phyloP scores from a whole-genome alignment of 306 rosid species.

The Carpinus fangiana region DNA sequence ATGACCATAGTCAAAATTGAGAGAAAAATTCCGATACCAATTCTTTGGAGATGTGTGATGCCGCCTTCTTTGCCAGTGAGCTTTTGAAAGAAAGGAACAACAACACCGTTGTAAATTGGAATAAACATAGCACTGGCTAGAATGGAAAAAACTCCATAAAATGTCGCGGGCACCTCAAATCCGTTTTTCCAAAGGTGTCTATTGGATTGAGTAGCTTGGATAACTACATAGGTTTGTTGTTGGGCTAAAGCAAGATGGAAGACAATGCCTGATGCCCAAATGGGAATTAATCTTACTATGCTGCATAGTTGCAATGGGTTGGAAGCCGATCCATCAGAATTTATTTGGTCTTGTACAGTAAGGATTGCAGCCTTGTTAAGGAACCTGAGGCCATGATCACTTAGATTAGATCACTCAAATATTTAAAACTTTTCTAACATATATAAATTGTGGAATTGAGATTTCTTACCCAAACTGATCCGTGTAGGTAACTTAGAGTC shows the following conservation, averaged over 20 bases:
- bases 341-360: slow-evolving; percentile 26
- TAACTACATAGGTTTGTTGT: slow-evolving; percentile 38
- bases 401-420: no score
- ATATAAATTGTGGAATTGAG: no score
- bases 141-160: slow-evolving; percentile 27
- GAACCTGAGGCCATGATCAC: slow-evolving; percentile 16
- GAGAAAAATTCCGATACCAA: slow-evolving; percentile 39
- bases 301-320: slow-evolving; percentile 45
- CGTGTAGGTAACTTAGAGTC: not conserved
- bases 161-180: slow-evolving; percentile 39
- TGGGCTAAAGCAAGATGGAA: slow-evolving; percentile 38
- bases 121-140: slow-evolving; percentile 33
- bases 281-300: slow-evolving; percentile 41
- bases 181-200: slow-evolving; percentile 21
- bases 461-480: not conserved
- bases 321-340: slow-evolving; percentile 33
- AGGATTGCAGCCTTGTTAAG: slow-evolving; percentile 47
- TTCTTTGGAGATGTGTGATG: slow-evolving; percentile 40
- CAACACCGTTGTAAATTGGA: slow-evolving; percentile 36
- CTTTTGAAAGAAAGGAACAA: slow-evolving; percentile 27
- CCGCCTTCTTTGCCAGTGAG: slow-evolving; percentile 40
- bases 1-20: slow-evolving; percentile 27
- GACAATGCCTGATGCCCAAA: slow-evolving; percentile 47
- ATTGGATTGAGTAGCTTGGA: slow-evolving; percentile 51
- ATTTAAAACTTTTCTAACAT: no score